Evolutionary conservation across 306 rosid genomes (phyloP).

Genomic region (Astragalus membranaceus): DNA sequence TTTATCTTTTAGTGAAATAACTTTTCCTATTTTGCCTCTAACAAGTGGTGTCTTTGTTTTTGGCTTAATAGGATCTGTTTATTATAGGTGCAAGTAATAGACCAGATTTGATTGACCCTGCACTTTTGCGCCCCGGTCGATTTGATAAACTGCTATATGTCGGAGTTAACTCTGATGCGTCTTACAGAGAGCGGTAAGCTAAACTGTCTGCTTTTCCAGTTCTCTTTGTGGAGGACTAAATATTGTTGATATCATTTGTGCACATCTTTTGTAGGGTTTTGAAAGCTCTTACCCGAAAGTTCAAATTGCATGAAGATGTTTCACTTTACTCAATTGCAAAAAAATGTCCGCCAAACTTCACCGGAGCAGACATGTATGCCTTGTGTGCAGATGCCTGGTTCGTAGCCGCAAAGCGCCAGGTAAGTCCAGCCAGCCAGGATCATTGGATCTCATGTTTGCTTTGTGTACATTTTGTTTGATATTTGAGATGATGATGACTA

Average conservation of each 20-base stretch:
- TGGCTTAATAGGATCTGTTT: slow-evolving; percentile 67
- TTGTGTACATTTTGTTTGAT: slow-evolving; percentile 6
- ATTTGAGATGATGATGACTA: too few species aligned
- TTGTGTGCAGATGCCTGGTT: slow-evolving; percentile 98
- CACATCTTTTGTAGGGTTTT: slow-evolving; percentile 49
- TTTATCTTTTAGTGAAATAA: not conserved
- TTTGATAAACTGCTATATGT: slow-evolving; percentile 88
- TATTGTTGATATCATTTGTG: not conserved
- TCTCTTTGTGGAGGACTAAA: not conserved
- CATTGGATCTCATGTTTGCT: not conserved
- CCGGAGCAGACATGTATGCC: slow-evolving; percentile 97
- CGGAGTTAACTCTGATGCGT: slow-evolving; percentile 84
- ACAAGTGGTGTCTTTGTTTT: slow-evolving; percentile 18
- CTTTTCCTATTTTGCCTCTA: slow-evolving; percentile 12
- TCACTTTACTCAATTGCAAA: slow-evolving; percentile 72
- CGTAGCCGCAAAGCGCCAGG: slow-evolving; percentile 88
- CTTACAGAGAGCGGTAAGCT: slow-evolving; percentile 75
- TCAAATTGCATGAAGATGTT: slow-evolving; percentile 64
- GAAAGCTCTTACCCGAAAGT: slow-evolving; percentile 86
- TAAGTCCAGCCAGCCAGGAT: slow-evolving; percentile 18
- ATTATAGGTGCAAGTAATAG: slow-evolving; percentile 98
- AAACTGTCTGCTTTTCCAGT: not conserved
- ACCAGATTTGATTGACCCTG: slow-evolving; percentile 94
- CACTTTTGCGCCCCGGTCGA: slow-evolving; percentile 92
- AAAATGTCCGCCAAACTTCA: slow-evolving; percentile 82